Conservation (phyloP, 768 basidiomycete species). For the Steccherinum ochraceum region DNA sequence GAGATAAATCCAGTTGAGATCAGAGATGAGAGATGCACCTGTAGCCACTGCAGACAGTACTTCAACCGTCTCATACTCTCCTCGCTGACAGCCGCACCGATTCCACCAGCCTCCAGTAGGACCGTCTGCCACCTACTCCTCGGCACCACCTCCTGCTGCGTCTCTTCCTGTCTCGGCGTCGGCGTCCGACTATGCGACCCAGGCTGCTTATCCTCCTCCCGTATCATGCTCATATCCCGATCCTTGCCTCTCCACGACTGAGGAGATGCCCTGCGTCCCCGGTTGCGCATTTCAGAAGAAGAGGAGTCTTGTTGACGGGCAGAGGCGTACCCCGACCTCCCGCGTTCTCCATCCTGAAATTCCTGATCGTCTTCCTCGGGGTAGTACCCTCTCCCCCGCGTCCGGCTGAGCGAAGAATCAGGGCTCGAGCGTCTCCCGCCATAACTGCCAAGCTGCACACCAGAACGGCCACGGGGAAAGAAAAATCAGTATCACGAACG, state of each 20-base stretch:
- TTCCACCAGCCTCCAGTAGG: constrained; percentile 79
- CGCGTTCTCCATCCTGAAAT: constrained; percentile 1
- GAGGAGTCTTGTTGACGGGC: background rate
- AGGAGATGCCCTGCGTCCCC: background rate
- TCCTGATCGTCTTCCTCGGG: background rate
- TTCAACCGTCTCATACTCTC: constrained; percentile 83
- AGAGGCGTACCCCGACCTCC: background rate
- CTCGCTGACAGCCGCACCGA: constrained; percentile 84
- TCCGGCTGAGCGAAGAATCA: background rate
- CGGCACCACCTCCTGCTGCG: constrained; percentile 48
- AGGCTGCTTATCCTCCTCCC: constrained; percentile 5
- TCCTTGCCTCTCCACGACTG: background rate
- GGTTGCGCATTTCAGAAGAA: background rate
- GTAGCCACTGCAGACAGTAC: constrained; percentile 86
- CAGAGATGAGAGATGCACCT: constrained; percentile 39
- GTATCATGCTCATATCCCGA: constrained; percentile 11
- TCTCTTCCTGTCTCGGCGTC: constrained; percentile 13
- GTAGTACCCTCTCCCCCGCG: background rate
- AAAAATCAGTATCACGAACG: too few species aligned
- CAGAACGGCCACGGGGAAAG: too few species aligned
- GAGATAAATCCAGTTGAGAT: background rate
- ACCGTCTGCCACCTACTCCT: constrained; percentile 85
- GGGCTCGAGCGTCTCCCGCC: background rate
- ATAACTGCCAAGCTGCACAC: background rate
- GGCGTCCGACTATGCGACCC: constrained; percentile 9